Evolutionary conservation across 1,284 basidiomycete genomes (phyloP).

Genomic region (Malassezia psittaci): DNA sequence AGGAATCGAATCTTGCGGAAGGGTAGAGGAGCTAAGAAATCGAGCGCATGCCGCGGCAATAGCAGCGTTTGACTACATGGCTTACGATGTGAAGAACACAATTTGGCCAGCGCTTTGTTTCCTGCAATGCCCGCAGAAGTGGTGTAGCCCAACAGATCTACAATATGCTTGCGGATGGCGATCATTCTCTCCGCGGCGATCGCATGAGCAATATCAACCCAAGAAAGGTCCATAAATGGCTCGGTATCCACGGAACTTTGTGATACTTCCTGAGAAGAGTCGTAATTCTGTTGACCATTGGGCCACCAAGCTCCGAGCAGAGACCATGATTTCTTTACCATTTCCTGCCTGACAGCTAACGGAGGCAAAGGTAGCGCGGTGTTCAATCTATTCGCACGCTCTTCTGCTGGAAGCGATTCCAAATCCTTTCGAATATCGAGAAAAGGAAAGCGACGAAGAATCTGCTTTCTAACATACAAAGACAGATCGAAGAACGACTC

Average conservation of each 20-base stretch:
- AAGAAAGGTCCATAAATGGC: constrained; percentile 51
- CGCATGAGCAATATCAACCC: constrained; percentile 85
- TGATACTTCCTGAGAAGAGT: not conserved
- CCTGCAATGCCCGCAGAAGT: constrained; percentile 89
- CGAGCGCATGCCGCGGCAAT: constrained; percentile 26
- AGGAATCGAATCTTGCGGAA: constrained; percentile 64
- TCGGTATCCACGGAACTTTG: constrained; percentile 21
- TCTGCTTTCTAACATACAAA: constrained; percentile 37
- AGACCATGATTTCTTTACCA: constrained; percentile 54
- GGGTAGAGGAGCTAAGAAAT: constrained; percentile 32
- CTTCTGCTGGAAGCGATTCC: constrained; percentile 1
- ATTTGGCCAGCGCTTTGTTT: constrained; percentile 85
- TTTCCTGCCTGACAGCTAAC: constrained; percentile 53
- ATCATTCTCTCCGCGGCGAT: constrained; percentile 80
- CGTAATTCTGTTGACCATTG: constrained; percentile 14
- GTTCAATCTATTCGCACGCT: constrained; percentile 59
- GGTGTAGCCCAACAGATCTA: constrained; percentile 71
- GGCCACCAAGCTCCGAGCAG: constrained; percentile 51
- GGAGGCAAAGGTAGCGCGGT: constrained; percentile 66
- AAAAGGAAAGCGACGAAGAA: constrained; percentile 55
- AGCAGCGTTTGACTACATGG: constrained; percentile 42
- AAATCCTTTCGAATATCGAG: constrained; percentile 50
- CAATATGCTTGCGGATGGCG: constrained; percentile 62
- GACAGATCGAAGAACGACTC: constrained; percentile 49
- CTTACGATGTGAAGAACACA: constrained; percentile 48